phyloP scores from a whole-genome alignment of 495 filamentous ascomycete species.

The Penicillium samsonianum region DNA sequence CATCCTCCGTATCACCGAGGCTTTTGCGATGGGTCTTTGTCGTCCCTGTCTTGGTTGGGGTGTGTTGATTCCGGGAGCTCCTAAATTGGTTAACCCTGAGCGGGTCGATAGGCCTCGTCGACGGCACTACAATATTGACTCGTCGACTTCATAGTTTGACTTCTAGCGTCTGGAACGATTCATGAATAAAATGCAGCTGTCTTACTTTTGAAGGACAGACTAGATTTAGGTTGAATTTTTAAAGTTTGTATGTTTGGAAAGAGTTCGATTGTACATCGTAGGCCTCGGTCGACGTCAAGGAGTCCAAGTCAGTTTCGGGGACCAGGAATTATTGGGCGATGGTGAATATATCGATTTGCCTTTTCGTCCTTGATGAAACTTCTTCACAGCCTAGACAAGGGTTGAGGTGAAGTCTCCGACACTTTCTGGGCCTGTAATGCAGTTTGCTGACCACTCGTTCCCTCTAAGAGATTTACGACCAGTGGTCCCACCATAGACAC shows the following conservation, averaged over 20 bases:
- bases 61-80: constrained; percentile 3
- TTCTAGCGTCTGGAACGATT: neutral
- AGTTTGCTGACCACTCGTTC: constrained; percentile 27
- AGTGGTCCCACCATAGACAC: constrained; percentile 55
- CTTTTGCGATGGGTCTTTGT: constrained; percentile 9
- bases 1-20: constrained; percentile 1
- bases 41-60: constrained; percentile 9
- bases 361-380: neutral
- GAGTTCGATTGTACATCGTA: neutral
- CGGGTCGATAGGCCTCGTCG: constrained; percentile 1
- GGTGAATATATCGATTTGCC: neutral
- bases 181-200: neutral
- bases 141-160: neutral
- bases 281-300: neutral
- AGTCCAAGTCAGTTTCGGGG: neutral
- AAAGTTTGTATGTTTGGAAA: neutral
- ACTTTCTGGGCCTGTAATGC: constrained; percentile 2
- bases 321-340: neutral
- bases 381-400: neutral
- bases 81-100: neutral
- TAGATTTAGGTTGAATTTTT: neutral
- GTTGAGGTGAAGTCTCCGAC: neutral
- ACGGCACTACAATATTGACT: neutral
- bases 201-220: neutral
- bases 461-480: constrained; percentile 43